These are phyloP conservation scores for Pichia sp. DNA, from an alignment of 1,139 yeast genomes.

Conservation along the genomic window DNA sequence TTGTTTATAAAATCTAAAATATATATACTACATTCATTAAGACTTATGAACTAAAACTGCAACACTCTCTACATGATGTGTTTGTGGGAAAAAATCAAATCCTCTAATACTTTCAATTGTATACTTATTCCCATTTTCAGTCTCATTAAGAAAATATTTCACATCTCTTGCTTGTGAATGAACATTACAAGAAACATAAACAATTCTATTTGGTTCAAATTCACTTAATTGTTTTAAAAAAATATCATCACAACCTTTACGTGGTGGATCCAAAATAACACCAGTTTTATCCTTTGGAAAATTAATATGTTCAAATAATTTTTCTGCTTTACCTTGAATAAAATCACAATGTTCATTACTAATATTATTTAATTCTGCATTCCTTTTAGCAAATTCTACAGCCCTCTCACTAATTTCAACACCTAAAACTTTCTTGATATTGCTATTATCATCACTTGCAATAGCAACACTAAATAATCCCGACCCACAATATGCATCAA, in stretches of 20 bases:
- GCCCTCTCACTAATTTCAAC: slow-evolving; percentile 93
- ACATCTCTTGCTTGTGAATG: slow-evolving; percentile 96
- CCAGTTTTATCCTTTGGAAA: slow-evolving; percentile 72
- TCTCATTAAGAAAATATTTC: slow-evolving; percentile 69
- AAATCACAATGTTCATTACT: slow-evolving; percentile 60
- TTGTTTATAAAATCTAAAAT: too few species aligned
- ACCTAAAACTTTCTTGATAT: slow-evolving; percentile 80
- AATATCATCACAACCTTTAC: slow-evolving; percentile 91
- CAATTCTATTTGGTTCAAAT: slow-evolving; percentile 78
- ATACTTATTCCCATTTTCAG: slow-evolving; percentile 58
- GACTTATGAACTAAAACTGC: slow-evolving; percentile 54
- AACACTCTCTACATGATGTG: slow-evolving; percentile 95
- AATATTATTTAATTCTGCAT: slow-evolving; percentile 71
- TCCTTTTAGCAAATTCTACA: slow-evolving; percentile 76
- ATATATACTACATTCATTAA: too few species aligned
- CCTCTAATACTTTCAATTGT: slow-evolving; percentile 80
- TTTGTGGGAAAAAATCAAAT: slow-evolving; percentile 96
- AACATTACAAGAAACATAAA: slow-evolving; percentile 93
- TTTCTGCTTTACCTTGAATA: slow-evolving; percentile 88
- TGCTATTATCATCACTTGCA: slow-evolving; percentile 37
- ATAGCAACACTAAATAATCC: slow-evolving; percentile 89
- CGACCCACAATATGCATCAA: slow-evolving; percentile 97
- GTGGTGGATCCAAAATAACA: slow-evolving; percentile 91
- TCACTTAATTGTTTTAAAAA: slow-evolving; percentile 79
- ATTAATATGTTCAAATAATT: slow-evolving; percentile 72